Base-by-base conservation (phyloP, 106 monocot species). In the Xerophyta viscosa region DNA sequence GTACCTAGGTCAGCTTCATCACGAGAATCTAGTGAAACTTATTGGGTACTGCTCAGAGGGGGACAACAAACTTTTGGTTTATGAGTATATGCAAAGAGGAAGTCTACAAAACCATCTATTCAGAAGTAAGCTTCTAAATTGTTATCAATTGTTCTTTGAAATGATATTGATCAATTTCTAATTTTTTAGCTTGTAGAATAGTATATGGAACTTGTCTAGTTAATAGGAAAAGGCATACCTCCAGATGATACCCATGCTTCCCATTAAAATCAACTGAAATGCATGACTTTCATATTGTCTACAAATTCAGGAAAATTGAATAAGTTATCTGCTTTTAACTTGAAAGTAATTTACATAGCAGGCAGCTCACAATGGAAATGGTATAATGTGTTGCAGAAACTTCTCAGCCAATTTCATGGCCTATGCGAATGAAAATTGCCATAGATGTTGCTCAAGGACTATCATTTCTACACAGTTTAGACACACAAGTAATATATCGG, bases 31-130 rank as follows among this genome's bases (percentile, higher is more conserved):
- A 36, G 80, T 93, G 51, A 93, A 75, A 63, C 80, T 93, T 17
- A 77, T 93, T 24, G 92, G 92, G 15, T 92, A 87, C 62, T 92
- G 83, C 59, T 71, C 70, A 6, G 92, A 92, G 41, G 57, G 67
- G 20, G 92, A 84, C 21, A 74, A 70, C 48, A 87, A 75, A 24
- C 83, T 93, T 58, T 77, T 93, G 5, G 92, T 93, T 39, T 93
- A 93, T 54, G 92, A 93, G 59, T 83, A 69, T 77, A 77, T 93
- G 83, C 87, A 50, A 33, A 73, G 68, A 57, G 92, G 92, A 27
- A 93, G 92, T 77, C 66, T 93, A 71, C 80, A 87, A 48, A 93
- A 93, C 50, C 83, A 87, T 66, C 60, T 93, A 33, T 87, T 93
- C 55, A 79, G 68, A 65, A 76, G 87, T 87, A 70, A 20, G 86